Percentiles rank a stretch among this genome's conserved stretches.
Conservation (phyloP, 2,329 filamentous ascomycete species). For the Dactylellina haptotyla region DNA sequence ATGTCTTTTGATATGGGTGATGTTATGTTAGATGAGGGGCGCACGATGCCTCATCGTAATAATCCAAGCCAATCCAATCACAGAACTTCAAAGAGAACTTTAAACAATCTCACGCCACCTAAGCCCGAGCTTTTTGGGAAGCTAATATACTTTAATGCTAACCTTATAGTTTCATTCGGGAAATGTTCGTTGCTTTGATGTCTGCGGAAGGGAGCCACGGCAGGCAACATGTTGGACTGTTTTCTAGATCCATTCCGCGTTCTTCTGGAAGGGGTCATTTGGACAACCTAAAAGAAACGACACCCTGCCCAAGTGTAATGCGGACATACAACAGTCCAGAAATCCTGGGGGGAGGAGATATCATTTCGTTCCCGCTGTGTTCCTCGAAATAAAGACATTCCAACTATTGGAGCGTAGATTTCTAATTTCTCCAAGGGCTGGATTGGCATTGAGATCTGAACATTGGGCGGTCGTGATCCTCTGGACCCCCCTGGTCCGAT, state of each 20-base stretch:
- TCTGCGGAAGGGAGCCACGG: background rate
- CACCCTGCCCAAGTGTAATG: background rate
- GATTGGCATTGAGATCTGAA: slow-evolving; percentile 26
- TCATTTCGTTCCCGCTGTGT: background rate
- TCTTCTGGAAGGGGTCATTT: slow-evolving; percentile 39
- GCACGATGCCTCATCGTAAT: slow-evolving; percentile 16
- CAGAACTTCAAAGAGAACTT: slow-evolving; percentile 10
- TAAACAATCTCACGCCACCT: background rate
- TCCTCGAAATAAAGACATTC: background rate
- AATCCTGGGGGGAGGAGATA: background rate
- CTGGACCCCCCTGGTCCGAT: background rate
- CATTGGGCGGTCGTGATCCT: slow-evolving; percentile 22
- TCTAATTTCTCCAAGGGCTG: background rate
- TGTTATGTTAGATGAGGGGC: too few species aligned
- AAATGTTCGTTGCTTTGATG: background rate
- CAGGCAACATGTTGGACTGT: background rate
- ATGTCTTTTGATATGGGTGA: too few species aligned
- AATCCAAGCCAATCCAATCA: slow-evolving; percentile 35
- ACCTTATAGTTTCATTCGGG: too few species aligned
- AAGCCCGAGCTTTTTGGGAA: too few species aligned
- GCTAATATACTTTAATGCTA: too few species aligned
- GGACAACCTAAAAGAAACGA: background rate
- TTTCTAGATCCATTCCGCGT: slow-evolving; percentile 39
- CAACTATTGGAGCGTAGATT: background rate
- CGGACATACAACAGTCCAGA: slow-evolving; percentile 16